Base-by-base conservation (phyloP, 164 flowering plant genomes). In the Vitis labrusca region DNA sequence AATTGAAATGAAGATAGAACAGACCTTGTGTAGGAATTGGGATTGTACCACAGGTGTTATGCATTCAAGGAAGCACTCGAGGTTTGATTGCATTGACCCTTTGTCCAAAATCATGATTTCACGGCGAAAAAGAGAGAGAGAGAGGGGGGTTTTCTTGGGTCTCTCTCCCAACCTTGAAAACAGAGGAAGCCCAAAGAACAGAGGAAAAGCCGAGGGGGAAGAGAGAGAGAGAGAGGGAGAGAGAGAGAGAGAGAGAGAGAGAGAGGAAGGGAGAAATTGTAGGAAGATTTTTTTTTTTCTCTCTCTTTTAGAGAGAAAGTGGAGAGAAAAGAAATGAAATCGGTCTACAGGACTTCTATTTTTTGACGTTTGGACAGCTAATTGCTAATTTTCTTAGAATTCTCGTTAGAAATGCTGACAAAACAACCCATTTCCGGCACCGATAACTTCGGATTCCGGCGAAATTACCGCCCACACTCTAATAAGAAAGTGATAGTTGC, bases 21-120 rank as follows among this genome's bases (percentile, higher is more conserved):
- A 72, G 15, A 93, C 99, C 98, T 90, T 87, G 19, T 91, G 90
- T 6, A 93, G 86, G 59, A 79, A 81, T 69, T 86, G 93, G 10
- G 95, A 88, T 9, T 79, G 88, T 16, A 84, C 87, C n/a, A 84
- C 69, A 5, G 99, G 99, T 6, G 98, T 95, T 10, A 90, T 88
- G 78, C 88, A 88, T 67, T 88, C 81, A 67, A 95, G 86, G 80
- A 95, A 90, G 72, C 90, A 75, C 16, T 83, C 88, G 3, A 95
- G 89, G 80, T 95, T 95, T 50, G 99, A 91, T 67, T 82, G 85
- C 77, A 74, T 71, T 77, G 84, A 64, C 64, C 78, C 81, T 73
- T 73, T 81, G 44, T 82, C 79, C 48, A 72, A 29, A 50, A 72
- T 67, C 90, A 86, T 86, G 67, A 19, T 75, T 70, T 55, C 11